Conservation (phyloP, 1,139 yeast genomes). For the Yamadazyma pseudoaaseri region DNA sequence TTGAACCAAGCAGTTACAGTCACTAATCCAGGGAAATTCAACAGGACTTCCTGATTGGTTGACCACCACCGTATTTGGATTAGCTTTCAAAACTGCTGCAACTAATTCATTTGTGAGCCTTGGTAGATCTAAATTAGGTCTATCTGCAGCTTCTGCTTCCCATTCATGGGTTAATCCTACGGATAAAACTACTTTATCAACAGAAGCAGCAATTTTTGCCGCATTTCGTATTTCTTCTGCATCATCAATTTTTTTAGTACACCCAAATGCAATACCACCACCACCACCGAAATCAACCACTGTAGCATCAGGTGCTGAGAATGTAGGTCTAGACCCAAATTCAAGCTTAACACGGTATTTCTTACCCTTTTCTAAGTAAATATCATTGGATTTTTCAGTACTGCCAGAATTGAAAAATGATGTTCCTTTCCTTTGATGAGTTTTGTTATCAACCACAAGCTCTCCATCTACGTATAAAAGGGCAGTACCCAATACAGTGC, state of each 20-base stretch:
- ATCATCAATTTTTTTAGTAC: constrained; percentile 19
- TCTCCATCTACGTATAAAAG: constrained; percentile 49
- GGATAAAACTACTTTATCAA: constrained; percentile 40
- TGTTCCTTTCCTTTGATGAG: constrained; percentile 47
- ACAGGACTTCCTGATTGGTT: constrained; percentile 66
- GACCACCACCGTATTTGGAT: constrained; percentile 52
- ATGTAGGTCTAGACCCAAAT: constrained; percentile 55
- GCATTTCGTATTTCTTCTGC: constrained; percentile 24
- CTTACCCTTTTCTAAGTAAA: constrained; percentile 37
- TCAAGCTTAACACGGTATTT: constrained; percentile 44
- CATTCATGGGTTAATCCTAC: constrained; percentile 38
- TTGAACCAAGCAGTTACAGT: constrained; percentile 49
- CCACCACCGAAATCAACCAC: constrained; percentile 22
- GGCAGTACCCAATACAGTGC: constrained; percentile 54
- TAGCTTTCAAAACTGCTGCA: constrained; percentile 44
- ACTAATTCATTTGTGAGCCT: constrained; percentile 48
- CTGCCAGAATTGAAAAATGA: constrained; percentile 49
- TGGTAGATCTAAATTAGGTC: constrained; percentile 39
- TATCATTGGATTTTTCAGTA: constrained; percentile 43
- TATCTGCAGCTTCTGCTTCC: constrained; percentile 36
- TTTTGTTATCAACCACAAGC: constrained; percentile 55
- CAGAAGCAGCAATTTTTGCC: constrained; percentile 26
- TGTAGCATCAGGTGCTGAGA: constrained; percentile 18
- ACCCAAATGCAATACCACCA: constrained; percentile 33
- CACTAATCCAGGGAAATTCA: constrained; percentile 54